These are phyloP conservation scores for Podosphaera aphanis DNA, from an alignment of 2,329 filamentous ascomycete species.

Conservation along the genomic window DNA sequence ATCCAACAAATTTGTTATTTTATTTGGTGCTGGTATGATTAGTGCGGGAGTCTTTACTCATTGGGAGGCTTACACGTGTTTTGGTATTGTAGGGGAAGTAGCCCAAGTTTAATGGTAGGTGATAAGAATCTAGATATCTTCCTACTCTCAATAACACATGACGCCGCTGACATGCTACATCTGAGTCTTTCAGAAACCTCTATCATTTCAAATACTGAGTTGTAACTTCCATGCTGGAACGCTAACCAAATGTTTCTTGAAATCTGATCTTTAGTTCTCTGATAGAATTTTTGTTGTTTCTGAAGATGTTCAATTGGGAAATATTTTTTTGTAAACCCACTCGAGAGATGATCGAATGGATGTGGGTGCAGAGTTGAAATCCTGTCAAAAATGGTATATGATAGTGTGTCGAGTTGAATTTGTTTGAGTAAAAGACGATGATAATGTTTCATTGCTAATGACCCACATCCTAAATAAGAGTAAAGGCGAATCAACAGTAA, in stretches of 20 bases:
- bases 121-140: constrained; percentile 12
- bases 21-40: neutral
- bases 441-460: constrained; percentile 18
- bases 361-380: constrained; percentile 19
- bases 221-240: constrained; percentile 15
- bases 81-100: constrained; percentile 8
- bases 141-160: constrained; percentile 12
- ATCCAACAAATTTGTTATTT: constrained; percentile 5
- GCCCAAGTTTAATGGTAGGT: constrained; percentile 3
- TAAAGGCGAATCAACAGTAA: constrained; percentile 19
- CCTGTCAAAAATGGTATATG: constrained; percentile 18
- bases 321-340: constrained; percentile 4
- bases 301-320: constrained; percentile 11
- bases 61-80: constrained; percentile 11
- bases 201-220: constrained; percentile 15
- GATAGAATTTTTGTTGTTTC: constrained; percentile 13
- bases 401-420: constrained; percentile 19
- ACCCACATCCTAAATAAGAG: constrained; percentile 17
- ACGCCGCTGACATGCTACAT: constrained; percentile 9
- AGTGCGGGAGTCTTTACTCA: neutral
- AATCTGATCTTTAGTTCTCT: constrained; percentile 9
- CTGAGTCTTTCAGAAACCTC: constrained; percentile 12
- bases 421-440: constrained; percentile 18
- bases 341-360: constrained; percentile 7
- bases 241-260: constrained; percentile 13